phyloP scores from a whole-genome alignment of 2,329 filamentous ascomycete genomes.

The Nannizzia gypsea region DNA sequence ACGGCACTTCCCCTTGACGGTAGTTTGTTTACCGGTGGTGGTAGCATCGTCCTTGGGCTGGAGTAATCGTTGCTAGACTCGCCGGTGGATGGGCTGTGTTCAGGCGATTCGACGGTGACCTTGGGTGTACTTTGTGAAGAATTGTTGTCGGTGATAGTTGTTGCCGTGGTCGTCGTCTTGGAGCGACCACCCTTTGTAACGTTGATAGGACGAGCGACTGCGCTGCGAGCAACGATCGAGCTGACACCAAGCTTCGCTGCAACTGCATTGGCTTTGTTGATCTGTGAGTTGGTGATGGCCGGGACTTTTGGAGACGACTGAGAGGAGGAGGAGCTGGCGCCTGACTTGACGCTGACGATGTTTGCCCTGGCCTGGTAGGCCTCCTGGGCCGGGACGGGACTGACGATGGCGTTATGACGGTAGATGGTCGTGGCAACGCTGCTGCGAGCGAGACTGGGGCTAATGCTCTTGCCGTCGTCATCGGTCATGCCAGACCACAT shows the following conservation, averaged over 20 bases:
- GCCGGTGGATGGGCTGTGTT: background rate
- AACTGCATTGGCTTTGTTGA: slow-evolving; percentile 29
- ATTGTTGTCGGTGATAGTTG: slow-evolving; percentile 19
- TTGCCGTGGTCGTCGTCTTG: background rate
- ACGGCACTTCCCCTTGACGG: slow-evolving; percentile 6
- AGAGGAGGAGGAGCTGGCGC: slow-evolving; percentile 42
- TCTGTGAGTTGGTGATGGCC: slow-evolving; percentile 46
- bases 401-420: slow-evolving; percentile 78
- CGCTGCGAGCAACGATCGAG: slow-evolving; percentile 35
- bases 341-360: slow-evolving; percentile 81
- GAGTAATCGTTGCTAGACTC: slow-evolving; percentile 14
- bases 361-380: slow-evolving; percentile 80
- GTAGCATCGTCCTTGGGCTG: slow-evolving; percentile 21
- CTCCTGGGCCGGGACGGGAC: slow-evolving; percentile 65
- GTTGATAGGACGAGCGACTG: slow-evolving; percentile 36
- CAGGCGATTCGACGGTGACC: background rate
- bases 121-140: background rate
- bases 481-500: slow-evolving; percentile 70
- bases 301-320: slow-evolving; percentile 58
- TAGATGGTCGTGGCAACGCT: slow-evolving; percentile 91
- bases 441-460: slow-evolving; percentile 36
- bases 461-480: slow-evolving; percentile 39
- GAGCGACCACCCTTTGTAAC: slow-evolving; percentile 24
- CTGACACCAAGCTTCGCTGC: slow-evolving; percentile 21
- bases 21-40: slow-evolving; percentile 9